These are phyloP conservation scores for Cladosporium sp. DNA, from an alignment of 2,329 filamentous ascomycete species.

Conservation along the genomic window DNA sequence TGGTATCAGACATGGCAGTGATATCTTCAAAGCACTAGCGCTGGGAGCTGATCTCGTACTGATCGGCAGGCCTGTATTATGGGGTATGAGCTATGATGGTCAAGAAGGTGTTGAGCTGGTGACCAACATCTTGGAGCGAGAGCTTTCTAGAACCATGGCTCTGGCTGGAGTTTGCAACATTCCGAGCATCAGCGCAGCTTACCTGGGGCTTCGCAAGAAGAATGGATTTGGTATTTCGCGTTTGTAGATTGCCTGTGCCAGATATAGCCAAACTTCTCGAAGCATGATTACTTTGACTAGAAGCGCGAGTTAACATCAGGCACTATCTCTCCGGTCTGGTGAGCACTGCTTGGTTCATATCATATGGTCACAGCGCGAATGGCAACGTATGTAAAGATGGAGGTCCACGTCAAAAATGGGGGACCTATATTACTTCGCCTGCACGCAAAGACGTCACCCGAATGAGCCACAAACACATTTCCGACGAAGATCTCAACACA, in stretches of 20 bases:
- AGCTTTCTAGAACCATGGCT: constrained; percentile 21
- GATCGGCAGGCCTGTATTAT: constrained; percentile 23
- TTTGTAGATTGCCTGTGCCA: background rate
- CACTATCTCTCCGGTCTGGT: too few relatives aligned
- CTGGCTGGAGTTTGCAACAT: constrained; percentile 18
- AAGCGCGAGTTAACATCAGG: background rate
- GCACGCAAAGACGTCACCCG: too few relatives aligned
- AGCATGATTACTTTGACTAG: too few relatives aligned
- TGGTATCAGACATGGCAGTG: constrained; percentile 50
- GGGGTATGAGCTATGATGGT: constrained; percentile 15
- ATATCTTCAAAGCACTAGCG: constrained; percentile 54
- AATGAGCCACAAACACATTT: too few relatives aligned
- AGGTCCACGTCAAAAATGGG: too few relatives aligned
- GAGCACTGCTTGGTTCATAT: too few relatives aligned
- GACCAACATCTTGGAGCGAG: constrained; percentile 15
- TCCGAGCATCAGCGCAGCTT: constrained; percentile 16
- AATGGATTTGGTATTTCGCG: constrained; percentile 19
- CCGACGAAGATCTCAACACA: too few relatives aligned
- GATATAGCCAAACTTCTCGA: too few relatives aligned
- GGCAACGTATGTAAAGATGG: too few relatives aligned
- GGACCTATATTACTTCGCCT: too few relatives aligned
- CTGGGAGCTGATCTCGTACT: constrained; percentile 42
- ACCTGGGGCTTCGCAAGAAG: constrained; percentile 17
- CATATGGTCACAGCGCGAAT: too few relatives aligned
- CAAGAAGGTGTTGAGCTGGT: constrained; percentile 15